Base-by-base conservation (phyloP, 2,329 filamentous ascomycete genomes). In the Aspergillus eucalypticola region DNA sequence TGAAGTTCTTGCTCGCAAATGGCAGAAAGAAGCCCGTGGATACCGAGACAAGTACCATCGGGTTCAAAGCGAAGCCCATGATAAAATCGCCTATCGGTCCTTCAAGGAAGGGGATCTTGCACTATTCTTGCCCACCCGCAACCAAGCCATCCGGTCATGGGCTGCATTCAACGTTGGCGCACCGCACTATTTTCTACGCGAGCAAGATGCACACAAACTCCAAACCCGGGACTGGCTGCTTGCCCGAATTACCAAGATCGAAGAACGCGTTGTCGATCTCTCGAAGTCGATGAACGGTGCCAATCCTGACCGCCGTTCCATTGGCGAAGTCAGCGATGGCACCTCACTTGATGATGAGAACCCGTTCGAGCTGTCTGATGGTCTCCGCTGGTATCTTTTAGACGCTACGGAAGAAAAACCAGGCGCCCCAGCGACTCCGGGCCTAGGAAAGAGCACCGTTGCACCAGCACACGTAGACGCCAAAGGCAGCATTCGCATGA, bases 131-230 rank as follows among this genome's bases (percentile, higher is more conserved):
- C 95, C 95, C 0, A 99, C 95, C 0, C 85, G 94, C 38, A 98
- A 97, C 73, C 93, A 98, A 76, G 91, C 90, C 39, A 95, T 92
- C 4, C 90, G 94, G 15, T 94, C 95, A 0, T 99, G 95, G 95
- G 95, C 95, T 5, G 95, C 95, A 0, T 99, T 99, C 83, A 99
- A 99, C 70, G 91, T 99, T 32, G 94, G 93, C 1, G 96, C 94
- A 61, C 95, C 95, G 8, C 95, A 99, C 75, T 98, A 95, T 79
- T 99, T 99, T 79, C 83, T 99, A 2, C 90, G 92, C 38, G 95
- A 99, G 75, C 90, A 96, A 73, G 94, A 98, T 68, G 84, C 84
- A 1, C 96, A 99, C 76, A 89, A 91, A 62, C 81, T 99, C 5
- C 87, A 89, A 29, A 88, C 88, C 51, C 86, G 94, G 38, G 95